phyloP scores from a whole-genome alignment of 2,329 filamentous ascomycete genomes.

The Falciphora oryzae region DNA sequence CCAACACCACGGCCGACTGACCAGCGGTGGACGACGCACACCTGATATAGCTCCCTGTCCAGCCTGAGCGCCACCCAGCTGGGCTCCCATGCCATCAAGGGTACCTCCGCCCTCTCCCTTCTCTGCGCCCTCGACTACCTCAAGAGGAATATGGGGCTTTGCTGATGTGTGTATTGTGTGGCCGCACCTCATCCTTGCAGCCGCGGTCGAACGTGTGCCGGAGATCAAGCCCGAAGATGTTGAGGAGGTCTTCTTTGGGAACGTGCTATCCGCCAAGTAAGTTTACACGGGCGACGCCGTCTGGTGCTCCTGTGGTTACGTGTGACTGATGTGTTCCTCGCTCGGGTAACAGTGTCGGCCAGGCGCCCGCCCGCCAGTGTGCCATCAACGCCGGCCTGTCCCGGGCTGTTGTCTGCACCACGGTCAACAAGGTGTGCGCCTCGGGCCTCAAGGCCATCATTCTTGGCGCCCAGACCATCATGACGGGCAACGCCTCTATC shows the following conservation, averaged over 20 bases:
- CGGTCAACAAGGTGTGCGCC: conserved; percentile 98
- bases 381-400: conserved; percentile 82
- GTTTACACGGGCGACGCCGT: conserved; percentile 19
- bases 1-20: not conserved
- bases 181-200: conserved; percentile 28
- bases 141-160: not conserved
- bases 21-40: conserved; percentile 5
- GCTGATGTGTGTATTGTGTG: not conserved
- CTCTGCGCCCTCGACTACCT: not conserved
- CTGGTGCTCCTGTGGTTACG: not conserved
- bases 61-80: conserved; percentile 82
- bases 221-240: conserved; percentile 84
- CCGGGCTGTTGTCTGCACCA: conserved; percentile 76
- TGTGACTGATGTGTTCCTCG: conserved; percentile 16
- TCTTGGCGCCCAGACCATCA: conserved; percentile 92
- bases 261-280: conserved; percentile 94
- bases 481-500: conserved; percentile 88
- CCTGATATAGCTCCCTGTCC: conserved; percentile 65
- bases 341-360: conserved; percentile 63
- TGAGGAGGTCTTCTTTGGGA: conserved; percentile 96
- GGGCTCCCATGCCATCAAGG: conserved; percentile 87
- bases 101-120: conserved; percentile 39
- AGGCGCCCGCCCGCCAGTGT: conserved; percentile 94
- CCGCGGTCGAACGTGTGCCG: conserved; percentile 78
- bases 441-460: conserved; percentile 92